Base-by-base conservation (phyloP, 1,139 yeast species). In the Hemisphaericaspora xylofermentans region DNA sequence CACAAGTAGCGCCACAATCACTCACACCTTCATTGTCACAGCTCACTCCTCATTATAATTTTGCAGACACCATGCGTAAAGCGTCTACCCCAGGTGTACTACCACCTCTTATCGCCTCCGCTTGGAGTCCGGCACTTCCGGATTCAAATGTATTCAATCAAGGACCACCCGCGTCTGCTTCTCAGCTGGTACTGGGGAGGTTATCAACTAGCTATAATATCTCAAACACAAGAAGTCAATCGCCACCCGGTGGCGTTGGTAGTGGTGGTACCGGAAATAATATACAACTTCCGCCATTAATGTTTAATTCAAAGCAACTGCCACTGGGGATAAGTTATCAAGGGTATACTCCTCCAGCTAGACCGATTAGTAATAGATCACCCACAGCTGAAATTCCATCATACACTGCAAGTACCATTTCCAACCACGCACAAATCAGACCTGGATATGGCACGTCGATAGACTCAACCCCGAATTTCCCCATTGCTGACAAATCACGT, bases 221-320 rank as follows among this genome's bases (percentile, higher is more conserved):
- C 8, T 43, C 50, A 14, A 33, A 46, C 28, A 33, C 49, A 7
- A 38, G 48, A 39, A 42, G 40, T 5, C 39, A 37, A 6, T 39
- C 45, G 4, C 41, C 45, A 8, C 17, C 39, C 3, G 30, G 35
- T 21, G 34, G 34, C 7, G 16, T 3, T 5, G 33, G 33, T 5
- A 21, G 13, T 26, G 24, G 25, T 2, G 32, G 17, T 19, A n/a
- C 17, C 25, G n/a, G n/a, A n/a, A n/a, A n/a, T n/a, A n/a, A n/a
- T 14, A 45, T 48, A 13, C 53, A 50, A 33, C 33, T 50, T 21
- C 54, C 54, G 7, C 52, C 54, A 13, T 39, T 49, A 16, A 34
- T 35, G n/a, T 38, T 47, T 17, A 40, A 31, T 7, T 19, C 31
- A 1, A 16, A 27, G 13, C 31, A 9, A 7, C 26, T 24, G 18